Evolutionary conservation across 139 green algal genomes (phyloP).

Genomic region (Pleodorina starrii): DNA sequence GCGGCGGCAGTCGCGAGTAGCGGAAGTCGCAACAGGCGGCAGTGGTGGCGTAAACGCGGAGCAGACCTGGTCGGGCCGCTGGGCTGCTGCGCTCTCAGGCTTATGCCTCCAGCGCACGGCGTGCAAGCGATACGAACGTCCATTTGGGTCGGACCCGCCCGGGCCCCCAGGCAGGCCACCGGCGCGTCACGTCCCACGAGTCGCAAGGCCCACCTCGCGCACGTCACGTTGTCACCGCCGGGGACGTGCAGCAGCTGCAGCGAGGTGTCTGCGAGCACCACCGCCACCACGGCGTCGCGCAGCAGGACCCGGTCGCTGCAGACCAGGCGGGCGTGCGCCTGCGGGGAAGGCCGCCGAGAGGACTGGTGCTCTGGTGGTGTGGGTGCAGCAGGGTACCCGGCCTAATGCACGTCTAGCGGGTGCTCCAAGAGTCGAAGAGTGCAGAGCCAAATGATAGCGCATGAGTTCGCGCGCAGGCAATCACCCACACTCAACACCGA

Average conservation of each 20-base stretch:
- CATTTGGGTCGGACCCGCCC: too few relatives aligned
- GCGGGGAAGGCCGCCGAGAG: too few relatives aligned
- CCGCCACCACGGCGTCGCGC: constrained; percentile 77
- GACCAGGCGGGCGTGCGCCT: constrained; percentile 89
- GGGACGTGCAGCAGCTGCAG: constrained; percentile 36
- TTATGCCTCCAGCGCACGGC: background rate
- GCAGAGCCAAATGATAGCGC: too few relatives aligned
- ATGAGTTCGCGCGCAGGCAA: too few relatives aligned
- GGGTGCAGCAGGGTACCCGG: too few relatives aligned
- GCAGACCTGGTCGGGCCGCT: background rate
- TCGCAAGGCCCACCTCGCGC: background rate
- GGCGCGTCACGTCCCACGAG: background rate
- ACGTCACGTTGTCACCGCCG: background rate
- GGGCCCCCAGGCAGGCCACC: too few relatives aligned
- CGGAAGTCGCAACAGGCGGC: background rate
- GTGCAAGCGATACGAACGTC: too few relatives aligned
- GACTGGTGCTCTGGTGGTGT: too few relatives aligned
- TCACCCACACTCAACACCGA: too few relatives aligned
- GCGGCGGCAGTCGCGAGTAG: background rate
- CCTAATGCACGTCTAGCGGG: too few relatives aligned
- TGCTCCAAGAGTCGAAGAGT: too few relatives aligned
- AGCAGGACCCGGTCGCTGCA: constrained; percentile 68
- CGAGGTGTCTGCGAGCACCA: constrained; percentile 63
- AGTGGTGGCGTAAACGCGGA: background rate
- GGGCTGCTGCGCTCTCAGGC: background rate